Evolutionary conservation across 1,284 basidiomycete genomes (phyloP), one percentile per base, ranked within the genome.

Genomic region (Ganoderma resinaceum): DNA sequence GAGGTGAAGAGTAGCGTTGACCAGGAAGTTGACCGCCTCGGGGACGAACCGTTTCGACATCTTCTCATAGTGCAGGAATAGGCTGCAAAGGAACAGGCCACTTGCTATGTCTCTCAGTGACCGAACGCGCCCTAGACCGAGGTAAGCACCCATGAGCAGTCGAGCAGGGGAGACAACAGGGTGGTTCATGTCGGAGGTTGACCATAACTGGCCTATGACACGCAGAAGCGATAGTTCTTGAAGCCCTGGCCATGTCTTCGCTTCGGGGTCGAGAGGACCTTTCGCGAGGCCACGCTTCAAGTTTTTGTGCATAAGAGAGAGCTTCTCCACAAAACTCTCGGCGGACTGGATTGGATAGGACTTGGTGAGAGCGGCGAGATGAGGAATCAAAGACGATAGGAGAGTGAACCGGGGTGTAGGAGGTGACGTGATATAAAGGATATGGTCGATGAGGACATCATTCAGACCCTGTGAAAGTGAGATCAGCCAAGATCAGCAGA

Each of bases 271-370:
- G 16, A 89, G 83, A 0, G 95, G 83, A 0, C 94, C 95, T n/a
- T 85, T 86, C 2, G 91, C 87, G 8, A 99, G 84, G 6, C 96
- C 97, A 6, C 91, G 90, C 66, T 90, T 90, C 61, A 99, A 89
- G 79, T 99, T 99, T 82, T 96, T 96, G 80, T 99, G 92, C 95
- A 99, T 98, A 12, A 98, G 81, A 0, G 86, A 83, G 58, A 99
- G 86, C 80, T 99, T 99, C 61, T 87, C 82, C 68, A 94, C 88
- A 79, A 97, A 96, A 76, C 91, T 88, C 61, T 90, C 86, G 0
- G 97, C 95, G 5, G 92, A 87, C 55, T 91, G 87, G 64, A 93
- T 86, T 0, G 97, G 95, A 80, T 97, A 97, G 26, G 91, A 83
- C 75, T 91, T 90, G 38, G 92, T 89, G 55, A 99, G 89, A 16